Evolutionary conservation across 2,329 filamentous ascomycete genomes (phyloP).

Genomic region (Decorospora gaudefroyi): DNA sequence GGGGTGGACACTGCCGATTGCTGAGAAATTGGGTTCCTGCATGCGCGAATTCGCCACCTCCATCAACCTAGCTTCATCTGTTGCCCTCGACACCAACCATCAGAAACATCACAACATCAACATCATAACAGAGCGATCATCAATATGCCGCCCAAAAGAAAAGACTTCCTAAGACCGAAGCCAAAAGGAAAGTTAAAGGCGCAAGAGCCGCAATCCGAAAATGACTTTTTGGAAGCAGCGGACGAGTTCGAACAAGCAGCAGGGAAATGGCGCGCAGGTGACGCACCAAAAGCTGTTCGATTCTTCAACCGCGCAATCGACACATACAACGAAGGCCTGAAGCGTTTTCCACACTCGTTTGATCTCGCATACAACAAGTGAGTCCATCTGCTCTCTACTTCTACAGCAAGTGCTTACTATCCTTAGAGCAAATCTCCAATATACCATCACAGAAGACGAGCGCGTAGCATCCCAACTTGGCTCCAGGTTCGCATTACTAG

Average conservation of each 20-base stretch:
- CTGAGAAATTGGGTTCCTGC: conserved; percentile 3
- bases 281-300: conserved; percentile 66
- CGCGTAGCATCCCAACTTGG: conserved; percentile 64
- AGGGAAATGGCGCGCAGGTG: conserved; percentile 74
- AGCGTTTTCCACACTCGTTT: conserved; percentile 64
- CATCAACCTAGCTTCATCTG: not conserved
- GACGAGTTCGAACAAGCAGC: conserved; percentile 72
- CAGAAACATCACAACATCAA: conserved; percentile 3
- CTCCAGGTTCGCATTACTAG: conserved; percentile 59
- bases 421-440: conserved; percentile 67
- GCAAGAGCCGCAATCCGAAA: conserved; percentile 63
- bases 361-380: conserved; percentile 78
- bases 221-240: conserved; percentile 70
- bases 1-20: not conserved
- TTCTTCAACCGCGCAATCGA: conserved; percentile 68
- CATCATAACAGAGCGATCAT: not conserved
- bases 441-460: conserved; percentile 70
- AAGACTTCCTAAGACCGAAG: conserved; percentile 40
- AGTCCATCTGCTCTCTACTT: conserved; percentile 25
- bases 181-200: conserved; percentile 37
- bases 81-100: not conserved
- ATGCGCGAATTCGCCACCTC: conserved; percentile 10
- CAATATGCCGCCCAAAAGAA: conserved; percentile 39
- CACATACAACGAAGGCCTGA: conserved; percentile 66
- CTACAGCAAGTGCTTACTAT: conserved; percentile 1